Evolutionary conservation across 257 asterid genomes (phyloP).

Genomic region (Salvia miltiorrhiza): DNA sequence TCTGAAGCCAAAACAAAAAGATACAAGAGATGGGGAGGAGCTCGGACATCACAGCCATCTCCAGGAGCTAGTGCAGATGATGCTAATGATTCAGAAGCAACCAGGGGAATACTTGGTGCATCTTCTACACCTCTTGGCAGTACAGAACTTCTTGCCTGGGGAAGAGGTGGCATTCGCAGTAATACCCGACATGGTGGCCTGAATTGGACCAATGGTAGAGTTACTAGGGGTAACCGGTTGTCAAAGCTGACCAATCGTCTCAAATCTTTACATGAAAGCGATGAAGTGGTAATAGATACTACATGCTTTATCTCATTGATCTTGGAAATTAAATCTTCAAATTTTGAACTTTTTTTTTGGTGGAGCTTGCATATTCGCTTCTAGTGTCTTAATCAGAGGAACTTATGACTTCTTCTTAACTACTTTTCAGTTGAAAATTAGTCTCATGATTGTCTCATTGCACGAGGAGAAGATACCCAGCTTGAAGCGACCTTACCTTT

Average conservation of each 20-base stretch:
- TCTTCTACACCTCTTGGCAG: conserved; percentile 49
- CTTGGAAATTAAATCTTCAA: neutral
- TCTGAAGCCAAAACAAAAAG: conserved; percentile 58
- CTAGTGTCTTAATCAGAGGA: conserved; percentile 1
- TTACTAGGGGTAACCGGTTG: conserved; percentile 52
- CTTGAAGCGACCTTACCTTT: conserved; percentile 77
- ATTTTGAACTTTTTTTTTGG: neutral
- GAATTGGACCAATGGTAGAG: conserved; percentile 43
- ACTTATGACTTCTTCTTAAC: conserved; percentile 22
- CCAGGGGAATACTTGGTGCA: conserved; percentile 44
- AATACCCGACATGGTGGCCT: conserved; percentile 54
- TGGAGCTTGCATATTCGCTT: conserved; percentile 3
- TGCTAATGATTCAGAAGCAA: conserved; percentile 52
- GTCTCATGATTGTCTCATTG: conserved; percentile 61
- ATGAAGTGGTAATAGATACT: conserved; percentile 52
- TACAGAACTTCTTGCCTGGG: conserved; percentile 75
- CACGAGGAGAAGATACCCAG: conserved; percentile 63
- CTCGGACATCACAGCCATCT: conserved; percentile 49
- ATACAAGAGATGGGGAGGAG: conserved; percentile 53
- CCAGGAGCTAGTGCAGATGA: conserved; percentile 58
- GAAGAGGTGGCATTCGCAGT: conserved; percentile 89
- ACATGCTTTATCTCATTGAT: neutral
- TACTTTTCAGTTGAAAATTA: conserved; percentile 56
- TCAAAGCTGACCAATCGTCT: conserved; percentile 64
- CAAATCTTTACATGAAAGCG: conserved; percentile 45